Base-by-base conservation (phyloP, 305 asterid species). In the Fraxinus angustifolia region DNA sequence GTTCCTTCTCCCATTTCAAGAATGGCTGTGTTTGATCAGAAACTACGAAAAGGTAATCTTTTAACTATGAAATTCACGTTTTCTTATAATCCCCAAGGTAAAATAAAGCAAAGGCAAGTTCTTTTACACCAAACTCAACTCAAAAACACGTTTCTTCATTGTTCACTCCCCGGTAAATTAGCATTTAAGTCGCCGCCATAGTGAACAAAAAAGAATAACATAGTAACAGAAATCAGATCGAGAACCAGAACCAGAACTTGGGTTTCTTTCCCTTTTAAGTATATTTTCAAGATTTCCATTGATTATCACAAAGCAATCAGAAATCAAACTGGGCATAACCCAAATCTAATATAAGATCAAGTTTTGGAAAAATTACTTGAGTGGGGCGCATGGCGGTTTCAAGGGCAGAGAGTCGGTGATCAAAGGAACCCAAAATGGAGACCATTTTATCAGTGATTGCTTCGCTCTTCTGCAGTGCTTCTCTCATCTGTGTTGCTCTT, bases 341-440 rank as follows among this genome's bases (percentile, higher is more conserved):
- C 35, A 80, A 77, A 82, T 79, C 75, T 77, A 78, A 35, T 68
- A 36, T 21, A 78, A 65, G n/a, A 70, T 34, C 81, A 38, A 77
- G 77, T 79, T 75, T 79, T 42, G 21, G 58, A 40, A 58, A 6
- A 10, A 16, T 48, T 86, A 94, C 99, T 90, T 95, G 98, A 8
- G 98, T 95, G n/a, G 98, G 99, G 53, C 97, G 92, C 98, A 95
- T 94, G 85, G 99, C 96, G 79, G 98, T 91, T 88, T 95, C 98
- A 40, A 94, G 98, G 77, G 98, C 90, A 36, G 98, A 91, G 77
- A 94, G 96, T 16, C 97, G 97, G 81, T 94, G 97, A 82, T 94
- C 98, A 82, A 96, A 96, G 12, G 99, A 96, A 19, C 99, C 98
- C 78, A 94, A 85, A 74, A 94, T 94, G 42, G 97, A 86, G 81